These are phyloP conservation scores for Trichophyton schoenleinii DNA, from an alignment of 2,329 filamentous ascomycete genomes.

Conservation along the genomic window DNA sequence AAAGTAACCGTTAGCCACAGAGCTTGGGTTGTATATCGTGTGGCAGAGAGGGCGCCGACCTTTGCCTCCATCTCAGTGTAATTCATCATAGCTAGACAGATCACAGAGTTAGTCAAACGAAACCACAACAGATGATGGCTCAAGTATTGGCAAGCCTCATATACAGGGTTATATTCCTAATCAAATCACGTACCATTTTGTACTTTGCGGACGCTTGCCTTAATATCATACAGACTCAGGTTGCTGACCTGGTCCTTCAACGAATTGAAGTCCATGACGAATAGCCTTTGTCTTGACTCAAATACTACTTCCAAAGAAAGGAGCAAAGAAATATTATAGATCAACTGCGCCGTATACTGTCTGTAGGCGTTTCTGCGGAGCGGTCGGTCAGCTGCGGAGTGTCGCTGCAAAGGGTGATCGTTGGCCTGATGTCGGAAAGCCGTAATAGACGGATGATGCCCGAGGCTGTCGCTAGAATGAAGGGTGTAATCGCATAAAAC, in stretches of 20 bases:
- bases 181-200: slow-evolving; percentile 63
- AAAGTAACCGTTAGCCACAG: background rate
- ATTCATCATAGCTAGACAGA: slow-evolving; percentile 76
- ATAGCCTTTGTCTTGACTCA: background rate
- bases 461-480: background rate
- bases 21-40: background rate
- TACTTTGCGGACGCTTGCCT: slow-evolving; percentile 86
- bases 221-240: slow-evolving; percentile 87
- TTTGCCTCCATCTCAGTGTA: slow-evolving; percentile 85
- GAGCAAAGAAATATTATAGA: background rate
- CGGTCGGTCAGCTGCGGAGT: background rate
- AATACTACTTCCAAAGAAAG: background rate
- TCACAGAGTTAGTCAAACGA: background rate
- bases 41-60: slow-evolving; percentile 25
- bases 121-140: background rate
- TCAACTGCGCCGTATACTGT: background rate
- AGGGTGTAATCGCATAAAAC: background rate
- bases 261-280: slow-evolving; percentile 69
- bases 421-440: background rate
- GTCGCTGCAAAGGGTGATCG: background rate
- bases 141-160: background rate
- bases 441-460: background rate
- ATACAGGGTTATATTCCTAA: background rate
- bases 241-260: slow-evolving; percentile 81
- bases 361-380: background rate